Conservation (phyloP, 306 rosid species). For the Corylus heterophylla region DNA sequence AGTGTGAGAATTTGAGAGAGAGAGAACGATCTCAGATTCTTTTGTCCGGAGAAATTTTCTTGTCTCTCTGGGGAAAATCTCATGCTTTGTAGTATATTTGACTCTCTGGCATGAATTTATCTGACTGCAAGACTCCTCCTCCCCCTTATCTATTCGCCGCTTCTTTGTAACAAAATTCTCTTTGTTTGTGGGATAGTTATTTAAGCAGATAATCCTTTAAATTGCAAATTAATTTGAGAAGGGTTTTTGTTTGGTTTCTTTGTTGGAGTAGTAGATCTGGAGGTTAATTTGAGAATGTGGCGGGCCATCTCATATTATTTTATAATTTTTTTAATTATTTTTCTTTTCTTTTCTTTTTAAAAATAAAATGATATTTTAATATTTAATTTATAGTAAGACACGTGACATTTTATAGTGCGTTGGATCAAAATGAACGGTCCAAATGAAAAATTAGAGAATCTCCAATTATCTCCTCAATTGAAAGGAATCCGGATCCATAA, state of each 20-base stretch:
- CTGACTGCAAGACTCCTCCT: constrained; percentile 37
- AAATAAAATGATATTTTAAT: too few relatives aligned
- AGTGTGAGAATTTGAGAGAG: not conserved
- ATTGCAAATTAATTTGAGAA: constrained; percentile 7
- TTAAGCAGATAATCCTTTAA: constrained; percentile 8
- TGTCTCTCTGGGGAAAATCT: constrained; percentile 1
- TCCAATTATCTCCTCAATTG: too few relatives aligned
- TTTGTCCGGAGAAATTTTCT: not conserved
- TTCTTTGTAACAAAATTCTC: constrained; percentile 19
- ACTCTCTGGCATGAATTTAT: constrained; percentile 21
- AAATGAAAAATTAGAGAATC: too few relatives aligned
- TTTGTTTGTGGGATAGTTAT: not conserved
- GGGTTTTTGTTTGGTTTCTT: constrained; percentile 6
- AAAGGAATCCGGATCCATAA: too few relatives aligned
- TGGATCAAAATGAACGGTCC: too few relatives aligned
- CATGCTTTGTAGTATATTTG: not conserved
- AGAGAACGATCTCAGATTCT: constrained; percentile 40
- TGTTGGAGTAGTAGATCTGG: constrained; percentile 44
- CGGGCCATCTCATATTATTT: too few relatives aligned
- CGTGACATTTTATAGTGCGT: too few relatives aligned
- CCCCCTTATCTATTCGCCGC: constrained; percentile 1
- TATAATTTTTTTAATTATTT: too few relatives aligned
- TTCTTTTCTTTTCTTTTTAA: too few relatives aligned
- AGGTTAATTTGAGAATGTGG: constrained; percentile 9
- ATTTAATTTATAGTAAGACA: too few relatives aligned